These are phyloP conservation scores for Boletus rubropictus DNA, from an alignment of 768 basidiomycete species.

Conservation along the genomic window DNA sequence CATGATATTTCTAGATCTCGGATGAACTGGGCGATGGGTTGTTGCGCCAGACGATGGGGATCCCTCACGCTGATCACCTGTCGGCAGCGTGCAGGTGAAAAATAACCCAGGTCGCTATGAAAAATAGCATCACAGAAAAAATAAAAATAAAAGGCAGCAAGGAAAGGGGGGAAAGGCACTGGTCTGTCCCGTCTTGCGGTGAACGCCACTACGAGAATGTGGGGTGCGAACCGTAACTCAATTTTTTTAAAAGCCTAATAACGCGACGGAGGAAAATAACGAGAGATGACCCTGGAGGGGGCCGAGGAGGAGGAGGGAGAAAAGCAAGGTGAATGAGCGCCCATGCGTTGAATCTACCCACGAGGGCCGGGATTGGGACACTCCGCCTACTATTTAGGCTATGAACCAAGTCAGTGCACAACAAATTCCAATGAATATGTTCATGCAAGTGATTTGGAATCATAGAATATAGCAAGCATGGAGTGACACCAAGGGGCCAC, in stretches of 20 bases:
- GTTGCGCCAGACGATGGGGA: not conserved
- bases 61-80: too few relatives aligned
- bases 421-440: conserved; percentile 33
- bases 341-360: conserved; percentile 5
- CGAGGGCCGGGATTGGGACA: conserved; percentile 27
- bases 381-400: conserved; percentile 50
- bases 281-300: not conserved
- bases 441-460: conserved; percentile 32
- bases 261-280: not conserved
- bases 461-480: conserved; percentile 31
- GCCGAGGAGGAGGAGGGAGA: too few relatives aligned
- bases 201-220: conserved; percentile 9
- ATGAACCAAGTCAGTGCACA: conserved; percentile 46
- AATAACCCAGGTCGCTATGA: too few relatives aligned
- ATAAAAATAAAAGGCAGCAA: not conserved
- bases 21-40: conserved; percentile 8
- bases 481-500: conserved; percentile 30
- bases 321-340: not conserved
- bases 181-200: not conserved
- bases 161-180: not conserved
- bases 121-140: not conserved
- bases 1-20: conserved; percentile 7
- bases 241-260: not conserved
- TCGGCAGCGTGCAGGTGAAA: not conserved
- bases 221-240: conserved; percentile 20